These are phyloP conservation scores for Orbilia brochopaga DNA, from an alignment of 2,329 filamentous ascomycete species.

Conservation along the genomic window DNA sequence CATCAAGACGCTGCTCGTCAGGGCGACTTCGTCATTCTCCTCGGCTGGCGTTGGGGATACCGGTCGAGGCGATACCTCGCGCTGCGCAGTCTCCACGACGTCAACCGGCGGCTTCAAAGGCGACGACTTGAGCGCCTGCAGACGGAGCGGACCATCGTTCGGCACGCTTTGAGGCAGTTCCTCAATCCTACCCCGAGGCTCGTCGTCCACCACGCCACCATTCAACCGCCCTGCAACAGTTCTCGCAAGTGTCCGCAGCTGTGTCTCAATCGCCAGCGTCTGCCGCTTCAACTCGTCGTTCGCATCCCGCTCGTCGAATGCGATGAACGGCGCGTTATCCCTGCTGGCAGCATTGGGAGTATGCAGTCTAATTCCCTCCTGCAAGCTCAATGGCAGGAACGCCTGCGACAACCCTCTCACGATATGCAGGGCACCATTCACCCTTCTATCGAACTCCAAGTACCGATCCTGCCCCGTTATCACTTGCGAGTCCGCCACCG, in stretches of 20 bases:
- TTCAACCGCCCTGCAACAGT: constrained; percentile 27
- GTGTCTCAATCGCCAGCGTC: constrained; percentile 36
- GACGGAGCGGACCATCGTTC: constrained; percentile 18
- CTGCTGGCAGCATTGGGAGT: constrained; percentile 12
- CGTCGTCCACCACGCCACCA: constrained; percentile 15
- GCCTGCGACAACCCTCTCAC: constrained; percentile 36
- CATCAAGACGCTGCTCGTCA: constrained; percentile 2
- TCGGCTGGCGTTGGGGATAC: constrained; percentile 9
- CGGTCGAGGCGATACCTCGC: neutral
- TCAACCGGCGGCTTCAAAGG: constrained; percentile 13
- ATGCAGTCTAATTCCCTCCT: constrained; percentile 34
- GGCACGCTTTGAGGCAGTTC: constrained; percentile 44
- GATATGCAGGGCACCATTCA: constrained; percentile 44
- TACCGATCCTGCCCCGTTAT: constrained; percentile 39
- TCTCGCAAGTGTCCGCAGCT: constrained; percentile 33
- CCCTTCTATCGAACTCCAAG: constrained; percentile 34
- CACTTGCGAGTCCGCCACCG: constrained; percentile 36
- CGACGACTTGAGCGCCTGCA: constrained; percentile 11
- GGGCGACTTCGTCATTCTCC: constrained; percentile 7
- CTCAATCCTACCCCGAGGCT: constrained; percentile 41
- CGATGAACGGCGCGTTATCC: constrained; percentile 36
- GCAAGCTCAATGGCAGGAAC: constrained; percentile 37
- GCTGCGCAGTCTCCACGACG: neutral
- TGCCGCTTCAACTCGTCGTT: constrained; percentile 41
- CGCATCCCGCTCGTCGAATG: constrained; percentile 37